Conservation (phyloP, 2,329 filamentous ascomycete species). For the Zarea fungicola region DNA sequence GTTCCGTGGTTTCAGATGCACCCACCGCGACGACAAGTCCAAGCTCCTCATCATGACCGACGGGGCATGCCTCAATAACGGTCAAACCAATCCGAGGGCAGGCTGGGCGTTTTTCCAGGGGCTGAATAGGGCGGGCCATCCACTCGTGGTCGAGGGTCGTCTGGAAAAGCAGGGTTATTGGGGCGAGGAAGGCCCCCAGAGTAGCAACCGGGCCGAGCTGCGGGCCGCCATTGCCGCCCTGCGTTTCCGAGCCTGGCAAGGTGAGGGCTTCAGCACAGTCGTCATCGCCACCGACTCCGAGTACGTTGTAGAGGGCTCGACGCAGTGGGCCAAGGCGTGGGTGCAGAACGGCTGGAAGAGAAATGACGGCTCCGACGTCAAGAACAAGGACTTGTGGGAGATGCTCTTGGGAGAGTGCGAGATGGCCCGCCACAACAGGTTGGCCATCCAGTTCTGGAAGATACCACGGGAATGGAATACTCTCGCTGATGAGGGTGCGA, state of each 20-base stretch:
- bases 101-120: slow-evolving; percentile 36
- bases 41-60: slow-evolving; percentile 39
- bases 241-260: slow-evolving; percentile 37
- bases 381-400: slow-evolving; percentile 51
- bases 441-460: slow-evolving; percentile 42
- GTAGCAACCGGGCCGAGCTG: slow-evolving; percentile 50
- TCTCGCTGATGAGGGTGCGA: slow-evolving; percentile 36
- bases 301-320: slow-evolving; percentile 44
- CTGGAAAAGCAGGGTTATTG: slow-evolving; percentile 40
- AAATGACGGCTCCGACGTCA: slow-evolving; percentile 28
- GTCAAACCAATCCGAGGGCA: slow-evolving; percentile 29
- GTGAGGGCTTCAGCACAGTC: slow-evolving; percentile 34
- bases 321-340: slow-evolving; percentile 39
- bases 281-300: slow-evolving; percentile 51
- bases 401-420: slow-evolving; percentile 38
- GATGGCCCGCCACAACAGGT: slow-evolving; percentile 19
- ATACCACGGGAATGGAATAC: slow-evolving; percentile 40
- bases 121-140: slow-evolving; percentile 6
- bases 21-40: slow-evolving; percentile 25
- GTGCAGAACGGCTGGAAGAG: slow-evolving; percentile 37
- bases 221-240: slow-evolving; percentile 49
- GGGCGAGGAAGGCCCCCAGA: slow-evolving; percentile 32
- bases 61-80: slow-evolving; percentile 41
- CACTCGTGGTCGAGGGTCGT: slow-evolving; percentile 23
- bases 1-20: slow-evolving; percentile 20